Conservation (phyloP, 2,329 filamentous ascomycete genomes). For the Pestalotiopsis sp. region DNA sequence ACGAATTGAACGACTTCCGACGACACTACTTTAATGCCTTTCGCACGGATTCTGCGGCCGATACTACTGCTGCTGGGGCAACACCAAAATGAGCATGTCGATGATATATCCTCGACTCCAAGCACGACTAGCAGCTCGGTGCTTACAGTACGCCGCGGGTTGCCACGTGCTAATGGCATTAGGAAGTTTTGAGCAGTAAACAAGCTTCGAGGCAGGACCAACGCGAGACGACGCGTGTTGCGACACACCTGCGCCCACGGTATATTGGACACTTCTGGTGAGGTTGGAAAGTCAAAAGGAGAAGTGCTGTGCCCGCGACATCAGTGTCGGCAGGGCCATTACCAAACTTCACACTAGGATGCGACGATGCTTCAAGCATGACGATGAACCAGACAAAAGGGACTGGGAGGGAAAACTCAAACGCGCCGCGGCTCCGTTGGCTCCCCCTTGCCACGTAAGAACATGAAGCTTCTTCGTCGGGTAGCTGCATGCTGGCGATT, state of each 20-base stretch:
- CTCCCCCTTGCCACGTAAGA: background rate
- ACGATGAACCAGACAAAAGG: background rate
- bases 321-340: background rate
- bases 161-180: background rate
- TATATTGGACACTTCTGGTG: background rate
- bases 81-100: background rate
- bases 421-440: background rate
- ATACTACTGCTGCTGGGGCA: constrained; percentile 13
- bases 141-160: background rate
- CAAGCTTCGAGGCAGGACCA: background rate
- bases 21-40: constrained; percentile 61
- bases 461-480: background rate
- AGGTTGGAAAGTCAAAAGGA: background rate
- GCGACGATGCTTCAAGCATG: background rate
- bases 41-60: constrained; percentile 17
- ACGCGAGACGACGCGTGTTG: background rate
- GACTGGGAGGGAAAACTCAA: background rate
- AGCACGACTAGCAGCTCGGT: background rate
- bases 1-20: constrained; percentile 63
- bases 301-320: background rate
- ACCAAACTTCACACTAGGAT: background rate
- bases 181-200: background rate
- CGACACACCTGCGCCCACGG: background rate
- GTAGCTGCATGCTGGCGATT: background rate
- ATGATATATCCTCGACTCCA: background rate